Base-by-base conservation (phyloP, 192 early-diverging fungal genomes). In the Coemansia sp. region DNA sequence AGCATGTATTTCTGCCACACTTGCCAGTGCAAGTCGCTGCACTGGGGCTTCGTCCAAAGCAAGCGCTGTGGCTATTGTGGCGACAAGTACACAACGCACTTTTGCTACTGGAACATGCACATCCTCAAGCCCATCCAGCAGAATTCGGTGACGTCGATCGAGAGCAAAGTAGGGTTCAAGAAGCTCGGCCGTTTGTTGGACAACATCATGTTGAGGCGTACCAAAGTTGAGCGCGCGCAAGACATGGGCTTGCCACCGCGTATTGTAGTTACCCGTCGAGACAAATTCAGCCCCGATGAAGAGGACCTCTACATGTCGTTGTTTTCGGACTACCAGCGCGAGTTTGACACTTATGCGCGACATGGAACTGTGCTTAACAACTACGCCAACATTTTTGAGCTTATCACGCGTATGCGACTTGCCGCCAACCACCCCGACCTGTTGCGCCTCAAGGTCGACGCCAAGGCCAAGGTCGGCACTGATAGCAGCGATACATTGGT, bases 381-480 rank as follows among this genome's bases (percentile, higher is more conserved):
- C 82, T 98, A 96, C 69, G 93, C 94, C 42, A 92, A 90, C 61
- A 95, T 98, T 60, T 96, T 98, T 76, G 93, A 94, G 77, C 82
- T 95, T 10, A 79, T 98, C 59, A 91, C 86, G 11, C 88, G 92
- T 36, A 94, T 98, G 93, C 77, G 96, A 27, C 88, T 95, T 67
- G 92, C 93, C 35, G 91, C 91, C 37, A 92, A 98, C 83, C 96
- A 98, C 74, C 96, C 95, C 4, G 89, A 89, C 57, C 66, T 93
- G 59, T 83, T 93, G 27, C 67, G 74, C 2, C 80, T 88, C 35
- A 93, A 91, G 78, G 73, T 88, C 34, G 71, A 73, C 40, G 42
- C 66, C 13, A 51, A 53, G 4, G 74, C 64, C 40, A 73, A 83
- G 31, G 67, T 78, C 37, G 75, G 72, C 42, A 21, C 73, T 27